These are phyloP conservation scores for Xylaria acuta DNA, from an alignment of 495 filamentous ascomycete genomes.

Conservation along the genomic window DNA sequence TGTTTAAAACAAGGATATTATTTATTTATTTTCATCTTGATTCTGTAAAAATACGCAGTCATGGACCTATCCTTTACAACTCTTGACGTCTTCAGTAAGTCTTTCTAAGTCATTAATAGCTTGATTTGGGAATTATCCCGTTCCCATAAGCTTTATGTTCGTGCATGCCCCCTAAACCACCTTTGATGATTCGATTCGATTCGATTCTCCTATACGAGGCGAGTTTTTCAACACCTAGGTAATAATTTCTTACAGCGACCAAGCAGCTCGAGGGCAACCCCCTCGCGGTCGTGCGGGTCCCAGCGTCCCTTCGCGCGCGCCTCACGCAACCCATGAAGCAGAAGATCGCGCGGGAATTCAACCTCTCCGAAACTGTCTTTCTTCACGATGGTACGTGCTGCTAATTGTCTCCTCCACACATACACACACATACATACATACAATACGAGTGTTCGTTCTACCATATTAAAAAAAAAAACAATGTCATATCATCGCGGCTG, in stretches of 20 bases:
- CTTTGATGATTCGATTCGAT: neutral
- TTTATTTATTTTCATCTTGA: neutral
- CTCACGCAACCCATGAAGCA: slow-evolving; percentile 64
- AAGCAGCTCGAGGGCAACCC: slow-evolving; percentile 68
- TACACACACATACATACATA: neutral
- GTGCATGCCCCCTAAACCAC: neutral
- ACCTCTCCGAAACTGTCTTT: slow-evolving; percentile 85
- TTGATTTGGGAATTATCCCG: neutral
- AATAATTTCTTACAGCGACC: slow-evolving; percentile 35
- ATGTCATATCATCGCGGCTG: too few relatives aligned
- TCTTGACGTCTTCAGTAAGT: slow-evolving; percentile 69
- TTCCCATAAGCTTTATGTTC: neutral
- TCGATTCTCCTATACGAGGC: neutral
- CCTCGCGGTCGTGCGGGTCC: slow-evolving; percentile 66
- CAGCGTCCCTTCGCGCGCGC: slow-evolving; percentile 35
- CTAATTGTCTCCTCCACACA: neutral
- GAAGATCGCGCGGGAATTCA: slow-evolving; percentile 78
- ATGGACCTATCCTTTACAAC: slow-evolving; percentile 60
- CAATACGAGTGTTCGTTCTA: neutral
- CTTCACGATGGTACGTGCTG: slow-evolving; percentile 55
- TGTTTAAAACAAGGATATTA: neutral
- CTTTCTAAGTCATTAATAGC: neutral
- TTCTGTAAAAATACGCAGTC: slow-evolving; percentile 4
- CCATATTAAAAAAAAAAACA: neutral
- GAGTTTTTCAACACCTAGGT: neutral